Evolutionary conservation across 176 grass and related monocot genomes (phyloP).

Genomic region (Avena eriantha): DNA sequence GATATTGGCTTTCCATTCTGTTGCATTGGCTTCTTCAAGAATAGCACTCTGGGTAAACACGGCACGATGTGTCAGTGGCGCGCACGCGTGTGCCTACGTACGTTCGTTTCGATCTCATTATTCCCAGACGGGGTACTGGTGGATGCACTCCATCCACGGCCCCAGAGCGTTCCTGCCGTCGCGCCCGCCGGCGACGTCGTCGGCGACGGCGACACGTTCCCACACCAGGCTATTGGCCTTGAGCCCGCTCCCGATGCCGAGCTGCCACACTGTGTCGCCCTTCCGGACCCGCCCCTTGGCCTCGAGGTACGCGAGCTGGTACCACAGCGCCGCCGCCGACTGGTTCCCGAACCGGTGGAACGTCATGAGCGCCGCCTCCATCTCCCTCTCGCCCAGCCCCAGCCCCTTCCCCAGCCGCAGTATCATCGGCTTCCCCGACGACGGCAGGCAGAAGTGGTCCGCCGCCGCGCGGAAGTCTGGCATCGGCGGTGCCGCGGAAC

Average conservation of each 20-base stretch:
- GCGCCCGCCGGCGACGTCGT: not conserved
- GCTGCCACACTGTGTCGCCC: conserved; percentile 68
- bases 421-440: conserved; percentile 69
- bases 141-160: conserved; percentile 58
- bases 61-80: not conserved
- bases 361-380: conserved; percentile 75
- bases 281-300: conserved; percentile 58
- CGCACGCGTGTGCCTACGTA: too few relatives aligned
- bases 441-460: conserved; percentile 74
- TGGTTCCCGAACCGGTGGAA: conserved; percentile 92
- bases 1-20: not conserved
- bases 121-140: conserved; percentile 42
- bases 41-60: not conserved
- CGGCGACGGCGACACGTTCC: conserved; percentile 28
- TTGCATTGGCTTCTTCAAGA: not conserved
- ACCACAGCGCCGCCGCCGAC: conserved; percentile 85
- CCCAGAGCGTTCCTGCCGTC: conserved; percentile 4
- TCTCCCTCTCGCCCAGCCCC: conserved; percentile 53
- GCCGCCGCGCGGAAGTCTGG: conserved; percentile 62
- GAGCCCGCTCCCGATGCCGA: conserved; percentile 58
- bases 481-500: not conserved
- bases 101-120: not conserved
- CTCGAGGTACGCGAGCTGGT: conserved; percentile 79
- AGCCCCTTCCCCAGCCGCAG: conserved; percentile 64
- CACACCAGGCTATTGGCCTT: conserved; percentile 55